Conservation (phyloP, 305 asterid genomes). For the Fraxinus paxiana region DNA sequence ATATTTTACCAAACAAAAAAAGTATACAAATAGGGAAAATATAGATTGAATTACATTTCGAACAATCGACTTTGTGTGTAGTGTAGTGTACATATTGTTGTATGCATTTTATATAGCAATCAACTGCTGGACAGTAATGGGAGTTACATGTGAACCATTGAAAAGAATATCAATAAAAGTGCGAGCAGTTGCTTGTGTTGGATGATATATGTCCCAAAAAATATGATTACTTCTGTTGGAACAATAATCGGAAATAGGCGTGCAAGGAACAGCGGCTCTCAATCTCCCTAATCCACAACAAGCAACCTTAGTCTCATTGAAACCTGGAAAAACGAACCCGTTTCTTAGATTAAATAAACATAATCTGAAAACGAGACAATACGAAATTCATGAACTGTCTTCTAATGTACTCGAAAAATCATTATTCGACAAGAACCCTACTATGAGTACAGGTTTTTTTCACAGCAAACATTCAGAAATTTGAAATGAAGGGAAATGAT, state of each 20-base stretch:
- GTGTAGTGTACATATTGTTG: neutral
- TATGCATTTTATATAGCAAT: conserved; percentile 29
- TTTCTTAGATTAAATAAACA: neutral
- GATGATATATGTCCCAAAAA: conserved; percentile 79
- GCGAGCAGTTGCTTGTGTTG: conserved; percentile 49
- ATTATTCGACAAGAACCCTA: neutral
- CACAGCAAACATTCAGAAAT: no score
- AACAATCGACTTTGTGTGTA: neutral
- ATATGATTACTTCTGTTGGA: conserved; percentile 48
- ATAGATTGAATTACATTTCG: neutral
- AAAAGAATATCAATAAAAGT: conserved; percentile 36
- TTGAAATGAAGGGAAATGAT: no score
- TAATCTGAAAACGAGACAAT: neutral
- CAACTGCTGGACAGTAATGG: conserved; percentile 46
- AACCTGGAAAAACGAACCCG: conserved; percentile 32
- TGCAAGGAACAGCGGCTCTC: conserved; percentile 57
- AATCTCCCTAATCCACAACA: conserved; percentile 73
- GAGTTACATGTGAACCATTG: conserved; percentile 35
- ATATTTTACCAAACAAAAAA: neutral
- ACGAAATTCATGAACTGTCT: neutral
- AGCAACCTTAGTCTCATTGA: conserved; percentile 51
- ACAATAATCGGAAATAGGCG: conserved; percentile 52
- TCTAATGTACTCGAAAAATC: neutral
- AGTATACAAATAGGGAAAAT: neutral
- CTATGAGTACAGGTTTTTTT: no score